A percentile compares a stretch with the other conserved stretches of the same genome.
Conservation (phyloP, 73 alveolate species). For the Symbiodinium pilosum region DNA sequence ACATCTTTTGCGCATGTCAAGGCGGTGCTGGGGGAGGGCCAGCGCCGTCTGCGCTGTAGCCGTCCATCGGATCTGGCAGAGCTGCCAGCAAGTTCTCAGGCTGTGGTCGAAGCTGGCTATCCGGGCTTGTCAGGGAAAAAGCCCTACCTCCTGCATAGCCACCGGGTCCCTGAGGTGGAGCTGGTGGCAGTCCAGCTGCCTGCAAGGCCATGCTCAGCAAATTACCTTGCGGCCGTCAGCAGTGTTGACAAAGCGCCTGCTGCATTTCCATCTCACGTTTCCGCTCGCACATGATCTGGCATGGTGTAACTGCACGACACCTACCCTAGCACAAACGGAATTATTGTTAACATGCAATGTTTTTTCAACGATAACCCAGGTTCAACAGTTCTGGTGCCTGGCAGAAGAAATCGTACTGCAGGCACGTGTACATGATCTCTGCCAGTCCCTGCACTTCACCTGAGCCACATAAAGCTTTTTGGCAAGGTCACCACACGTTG, state of each 20-base stretch:
- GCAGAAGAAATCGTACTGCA: slow-evolving; percentile 93
- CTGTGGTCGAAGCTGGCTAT: background rate
- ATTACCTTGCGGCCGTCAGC: background rate
- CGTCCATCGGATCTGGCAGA: background rate
- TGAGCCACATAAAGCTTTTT: no score
- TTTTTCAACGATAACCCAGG: no score
- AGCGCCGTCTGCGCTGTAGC: background rate
- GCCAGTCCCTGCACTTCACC: slow-evolving; percentile 87
- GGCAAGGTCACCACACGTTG: no score
- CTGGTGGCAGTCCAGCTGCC: background rate
- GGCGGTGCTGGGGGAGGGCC: background rate
- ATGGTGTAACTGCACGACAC: no score
- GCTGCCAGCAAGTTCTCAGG: no score
- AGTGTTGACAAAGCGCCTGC: background rate
- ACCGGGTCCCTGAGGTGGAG: background rate
- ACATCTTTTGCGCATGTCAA: no score
- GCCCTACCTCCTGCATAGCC: background rate
- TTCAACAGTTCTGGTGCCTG: slow-evolving; percentile 50
- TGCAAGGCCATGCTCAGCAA: background rate
- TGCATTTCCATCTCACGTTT: slow-evolving; percentile 82
- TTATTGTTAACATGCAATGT: no score
- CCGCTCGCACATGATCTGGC: slow-evolving; percentile 94
- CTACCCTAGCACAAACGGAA: no score
- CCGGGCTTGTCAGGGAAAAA: no score
- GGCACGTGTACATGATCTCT: slow-evolving; percentile 85